phyloP scores from a whole-genome alignment of 306 rosid genomes.

The Parietaria judaica region DNA sequence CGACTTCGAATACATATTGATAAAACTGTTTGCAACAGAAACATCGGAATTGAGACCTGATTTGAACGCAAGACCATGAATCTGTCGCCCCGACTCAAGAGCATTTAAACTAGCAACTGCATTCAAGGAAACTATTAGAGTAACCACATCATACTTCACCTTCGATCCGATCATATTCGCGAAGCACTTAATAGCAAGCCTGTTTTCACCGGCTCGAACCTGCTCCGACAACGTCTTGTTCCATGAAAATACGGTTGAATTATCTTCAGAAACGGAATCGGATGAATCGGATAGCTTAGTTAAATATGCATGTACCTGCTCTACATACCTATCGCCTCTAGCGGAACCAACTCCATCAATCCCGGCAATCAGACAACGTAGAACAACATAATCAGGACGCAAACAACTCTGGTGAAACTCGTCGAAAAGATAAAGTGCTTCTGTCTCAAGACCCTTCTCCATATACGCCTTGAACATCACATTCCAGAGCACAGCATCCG shows the following conservation, averaged over 20 bases:
- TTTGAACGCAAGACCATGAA: constrained; percentile 47
- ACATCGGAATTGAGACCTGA: constrained; percentile 33
- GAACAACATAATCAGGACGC: constrained; percentile 37
- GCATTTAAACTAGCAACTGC: constrained; percentile 30
- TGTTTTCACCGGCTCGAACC: constrained; percentile 39
- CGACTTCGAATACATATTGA: constrained; percentile 63
- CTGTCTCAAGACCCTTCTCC: constrained; percentile 34
- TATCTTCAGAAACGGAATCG: constrained; percentile 4
- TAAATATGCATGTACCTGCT: constrained; percentile 61
- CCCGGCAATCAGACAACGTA: constrained; percentile 41
- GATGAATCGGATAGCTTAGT: constrained; percentile 29
- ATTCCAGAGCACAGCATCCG: constrained; percentile 71
- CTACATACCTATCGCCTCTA: constrained; percentile 21
- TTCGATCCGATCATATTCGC: constrained; percentile 33
- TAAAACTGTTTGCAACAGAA: constrained; percentile 53
- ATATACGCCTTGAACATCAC: constrained; percentile 67
- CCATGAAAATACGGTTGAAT: constrained; percentile 42
- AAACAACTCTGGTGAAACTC: constrained; percentile 53
- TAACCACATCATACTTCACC: constrained; percentile 39
- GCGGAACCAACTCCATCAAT: constrained; percentile 28
- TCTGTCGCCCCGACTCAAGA: constrained; percentile 52
- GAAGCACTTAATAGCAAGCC: constrained; percentile 50
- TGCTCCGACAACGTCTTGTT: constrained; percentile 48
- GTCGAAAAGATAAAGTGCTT: constrained; percentile 44
- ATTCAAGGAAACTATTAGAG: constrained; percentile 43